phyloP scores from a whole-genome alignment of 805 yeast genomes.

The Nakazawaea peltata region DNA sequence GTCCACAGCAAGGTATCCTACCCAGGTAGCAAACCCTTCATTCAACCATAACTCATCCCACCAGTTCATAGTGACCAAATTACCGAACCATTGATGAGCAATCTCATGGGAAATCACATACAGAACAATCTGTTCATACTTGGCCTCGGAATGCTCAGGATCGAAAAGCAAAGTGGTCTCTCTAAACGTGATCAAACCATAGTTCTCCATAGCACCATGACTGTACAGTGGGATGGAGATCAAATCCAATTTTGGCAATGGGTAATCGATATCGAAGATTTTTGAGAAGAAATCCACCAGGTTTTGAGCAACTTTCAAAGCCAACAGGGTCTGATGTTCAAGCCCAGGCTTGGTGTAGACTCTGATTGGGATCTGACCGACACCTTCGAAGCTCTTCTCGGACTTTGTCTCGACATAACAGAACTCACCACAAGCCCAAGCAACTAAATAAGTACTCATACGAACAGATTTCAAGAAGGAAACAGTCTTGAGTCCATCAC shows the following conservation, averaged over 20 bases:
- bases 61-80: slow-evolving; percentile 87
- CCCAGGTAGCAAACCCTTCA: slow-evolving; percentile 89
- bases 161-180: slow-evolving; percentile 48
- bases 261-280: slow-evolving; percentile 49
- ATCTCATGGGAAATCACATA: slow-evolving; percentile 81
- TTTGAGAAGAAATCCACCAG: slow-evolving; percentile 41
- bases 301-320: slow-evolving; percentile 37
- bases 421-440: slow-evolving; percentile 53
- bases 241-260: slow-evolving; percentile 75
- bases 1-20: slow-evolving; percentile 65
- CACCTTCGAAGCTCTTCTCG: slow-evolving; percentile 27
- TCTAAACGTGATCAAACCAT: slow-evolving; percentile 73
- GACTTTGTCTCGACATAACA: slow-evolving; percentile 44
- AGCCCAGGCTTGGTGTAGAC: slow-evolving; percentile 46
- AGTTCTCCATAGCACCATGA: slow-evolving; percentile 89
- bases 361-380: slow-evolving; percentile 38
- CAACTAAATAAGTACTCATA: slow-evolving; percentile 50
- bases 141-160: slow-evolving; percentile 34
- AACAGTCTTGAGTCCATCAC: slow-evolving; percentile 20
- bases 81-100: slow-evolving; percentile 91
- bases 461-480: slow-evolving; percentile 38
- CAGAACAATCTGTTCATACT: slow-evolving; percentile 63
- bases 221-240: slow-evolving; percentile 73
- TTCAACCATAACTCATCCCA: slow-evolving; percentile 90
- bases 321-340: slow-evolving; percentile 37